These are phyloP conservation scores for Podospora australis DNA, from an alignment of 495 filamentous ascomycete genomes.

Conservation along the genomic window DNA sequence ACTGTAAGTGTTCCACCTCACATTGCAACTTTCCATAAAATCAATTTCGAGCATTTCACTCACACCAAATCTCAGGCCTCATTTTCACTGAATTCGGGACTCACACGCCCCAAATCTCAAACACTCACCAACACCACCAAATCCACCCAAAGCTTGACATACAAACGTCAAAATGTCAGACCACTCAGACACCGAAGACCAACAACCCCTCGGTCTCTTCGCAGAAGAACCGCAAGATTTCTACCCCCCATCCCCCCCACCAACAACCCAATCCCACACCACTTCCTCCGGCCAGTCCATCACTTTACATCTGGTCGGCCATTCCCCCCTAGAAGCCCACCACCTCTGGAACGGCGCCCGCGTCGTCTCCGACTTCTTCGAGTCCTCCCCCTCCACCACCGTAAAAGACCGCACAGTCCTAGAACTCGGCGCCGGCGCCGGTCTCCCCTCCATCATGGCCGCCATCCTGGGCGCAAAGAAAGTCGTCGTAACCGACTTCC, in stretches of 20 bases:
- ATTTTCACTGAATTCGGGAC: background rate
- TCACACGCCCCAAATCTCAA: background rate
- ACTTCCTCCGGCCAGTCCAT: constrained; percentile 48
- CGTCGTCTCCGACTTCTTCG: constrained; percentile 68
- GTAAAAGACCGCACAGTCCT: constrained; percentile 61
- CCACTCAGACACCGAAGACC: constrained; percentile 1
- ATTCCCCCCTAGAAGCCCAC: constrained; percentile 87
- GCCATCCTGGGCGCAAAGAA: constrained; percentile 59
- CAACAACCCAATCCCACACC: constrained; percentile 62
- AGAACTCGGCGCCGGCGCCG: constrained; percentile 86
- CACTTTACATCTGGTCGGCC: constrained; percentile 75
- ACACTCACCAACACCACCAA: background rate
- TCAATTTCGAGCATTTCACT: background rate
- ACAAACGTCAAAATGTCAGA: background rate
- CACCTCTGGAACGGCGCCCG: constrained; percentile 85
- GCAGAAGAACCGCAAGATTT: constrained; percentile 75
- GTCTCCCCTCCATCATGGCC: constrained; percentile 73
- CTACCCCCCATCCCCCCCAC: constrained; percentile 62
- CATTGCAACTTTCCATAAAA: background rate
- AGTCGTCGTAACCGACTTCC: constrained; percentile 84
- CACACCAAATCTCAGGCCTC: background rate
- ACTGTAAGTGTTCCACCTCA: constrained; percentile 5
- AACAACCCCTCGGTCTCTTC: constrained; percentile 49
- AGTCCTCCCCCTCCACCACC: constrained; percentile 55
- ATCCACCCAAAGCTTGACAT: background rate